phyloP scores from a whole-genome alignment of 202 grass and related monocot species.

The Dendrocalamus latiflorus region DNA sequence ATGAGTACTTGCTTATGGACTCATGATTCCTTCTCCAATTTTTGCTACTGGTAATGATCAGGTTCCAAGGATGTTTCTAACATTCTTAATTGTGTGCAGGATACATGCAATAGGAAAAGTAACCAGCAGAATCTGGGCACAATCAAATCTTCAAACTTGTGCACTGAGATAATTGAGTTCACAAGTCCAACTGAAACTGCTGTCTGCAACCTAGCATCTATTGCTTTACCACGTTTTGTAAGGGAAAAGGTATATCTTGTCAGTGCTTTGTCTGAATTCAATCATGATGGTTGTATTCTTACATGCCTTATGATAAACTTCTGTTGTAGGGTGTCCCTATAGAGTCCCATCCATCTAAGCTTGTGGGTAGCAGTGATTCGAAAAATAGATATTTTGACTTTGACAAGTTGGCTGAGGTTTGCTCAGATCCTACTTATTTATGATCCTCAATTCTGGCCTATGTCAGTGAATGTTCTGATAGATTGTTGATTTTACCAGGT shows the following conservation, averaged over 20 bases:
- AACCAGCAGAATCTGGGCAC: constrained; percentile 97
- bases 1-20: not conserved
- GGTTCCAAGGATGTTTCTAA: not conserved
- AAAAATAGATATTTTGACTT: constrained; percentile 98
- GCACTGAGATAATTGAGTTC: constrained; percentile 93
- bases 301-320: constrained; percentile 13
- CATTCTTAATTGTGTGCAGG: constrained; percentile 36
- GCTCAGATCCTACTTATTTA: constrained; percentile 16
- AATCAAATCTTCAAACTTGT: constrained; percentile 98
- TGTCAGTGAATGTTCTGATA: constrained; percentile 9
- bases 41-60: not conserved
- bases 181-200: constrained; percentile 92
- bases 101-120: constrained; percentile 97
- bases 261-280: not conserved
- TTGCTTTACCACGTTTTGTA: constrained; percentile 94
- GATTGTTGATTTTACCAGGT: constrained; percentile 52
- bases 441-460: not conserved
- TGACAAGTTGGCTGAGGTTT: constrained; percentile 94
- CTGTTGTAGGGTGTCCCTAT: constrained; percentile 65
- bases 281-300: not conserved
- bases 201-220: constrained; percentile 94
- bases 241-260: constrained; percentile 84
- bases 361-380: constrained; percentile 77
- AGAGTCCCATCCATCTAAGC: constrained; percentile 93
- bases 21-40: not conserved